Base-by-base conservation (phyloP, 768 basidiomycete genomes). In the Boletus barrowsii region DNA sequence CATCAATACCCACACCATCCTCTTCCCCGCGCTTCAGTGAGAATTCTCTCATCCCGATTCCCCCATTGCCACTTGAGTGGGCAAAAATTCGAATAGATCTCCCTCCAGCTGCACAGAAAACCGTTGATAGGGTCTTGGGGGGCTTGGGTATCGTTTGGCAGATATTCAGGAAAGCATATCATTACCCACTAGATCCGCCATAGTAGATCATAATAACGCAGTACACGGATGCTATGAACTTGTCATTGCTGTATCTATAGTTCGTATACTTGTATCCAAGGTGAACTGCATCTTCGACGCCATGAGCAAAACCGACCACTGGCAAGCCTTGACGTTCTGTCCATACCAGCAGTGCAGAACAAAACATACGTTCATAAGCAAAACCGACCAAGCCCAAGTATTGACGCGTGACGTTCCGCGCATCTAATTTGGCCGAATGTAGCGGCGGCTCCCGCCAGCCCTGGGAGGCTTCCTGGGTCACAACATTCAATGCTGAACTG, bases 101-200 rank as follows among this genome's bases (percentile, higher is more conserved):
- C 26, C 51, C 63, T 6, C 68, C 68, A 2, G 47, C 53, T 20
- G 70, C 65, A 41, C 59, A 51, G 37, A 24, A 54, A 46, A 55
- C 60, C 7, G 59, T 60, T 29, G 65, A 73, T n/a, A 62, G 4
- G 26, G 58, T 73, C 42, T 22, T 73, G 9, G 63, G 36, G 26
- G 63, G 70, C 20, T 41, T 71, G 47, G 59, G 57, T 40, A 15
- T 62, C 4, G 63, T 73, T 42, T 71, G 70, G 70, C 55, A 71
- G 42, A 47, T 65, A 33, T 60, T 66, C 32, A 62, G 68, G 54
- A 72, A 59, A 57, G 67, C 44, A 30, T 71, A 71, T 36, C 70
- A 71, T 56, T 71, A 71, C 53, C 70, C 70, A 35, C 61, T 71
- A 14, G 72, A 72, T 54, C 70, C 70, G 22, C 72, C 70, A 15